These are phyloP conservation scores for Hemerocallis citrina DNA, from an alignment of 106 monocot genomes.

Conservation along the genomic window DNA sequence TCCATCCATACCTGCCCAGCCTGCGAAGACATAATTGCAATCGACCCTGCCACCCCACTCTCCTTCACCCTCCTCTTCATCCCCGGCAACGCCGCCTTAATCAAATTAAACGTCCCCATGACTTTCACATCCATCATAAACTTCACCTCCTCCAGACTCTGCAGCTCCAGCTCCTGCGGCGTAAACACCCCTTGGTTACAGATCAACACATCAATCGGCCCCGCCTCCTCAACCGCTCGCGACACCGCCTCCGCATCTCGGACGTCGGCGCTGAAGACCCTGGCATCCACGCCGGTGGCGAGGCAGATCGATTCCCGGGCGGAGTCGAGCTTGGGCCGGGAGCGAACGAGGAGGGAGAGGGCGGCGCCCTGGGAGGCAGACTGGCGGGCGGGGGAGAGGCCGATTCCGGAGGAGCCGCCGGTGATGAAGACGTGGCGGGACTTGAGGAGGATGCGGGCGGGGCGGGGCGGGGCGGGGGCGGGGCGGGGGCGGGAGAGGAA, in stretches of 20 bases:
- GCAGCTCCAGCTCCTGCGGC: conserved; percentile 44
- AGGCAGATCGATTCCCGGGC: conserved; percentile 53
- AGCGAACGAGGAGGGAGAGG: conserved; percentile 70
- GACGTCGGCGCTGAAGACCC: conserved; percentile 53
- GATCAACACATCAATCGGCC: conserved; percentile 58
- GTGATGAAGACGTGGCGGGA: conserved; percentile 73
- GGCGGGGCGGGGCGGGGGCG: conserved; percentile 34
- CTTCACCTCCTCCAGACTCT: conserved; percentile 49
- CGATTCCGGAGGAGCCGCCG: conserved; percentile 84
- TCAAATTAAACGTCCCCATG: conserved; percentile 64
- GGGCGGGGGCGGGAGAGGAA: conserved; percentile 42
- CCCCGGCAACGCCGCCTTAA: conserved; percentile 67
- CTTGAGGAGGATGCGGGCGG: conserved; percentile 50
- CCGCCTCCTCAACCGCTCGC: conserved; percentile 47
- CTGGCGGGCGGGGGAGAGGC: conserved; percentile 54
- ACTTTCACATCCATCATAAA: conserved; percentile 66
- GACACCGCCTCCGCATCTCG: conserved; percentile 42
- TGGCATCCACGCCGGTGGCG: conserved; percentile 51
- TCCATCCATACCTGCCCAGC: conserved; percentile 87
- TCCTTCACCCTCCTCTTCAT: conserved; percentile 42
- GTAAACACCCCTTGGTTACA: conserved; percentile 72
- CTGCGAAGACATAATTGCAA: conserved; percentile 74
- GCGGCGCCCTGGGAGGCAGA: conserved; percentile 49
- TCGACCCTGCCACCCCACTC: conserved; percentile 34
- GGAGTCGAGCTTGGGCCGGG: conserved; percentile 26